Evolutionary conservation across 2,329 filamentous ascomycete genomes (phyloP).

Genomic region (Alternaria panax): DNA sequence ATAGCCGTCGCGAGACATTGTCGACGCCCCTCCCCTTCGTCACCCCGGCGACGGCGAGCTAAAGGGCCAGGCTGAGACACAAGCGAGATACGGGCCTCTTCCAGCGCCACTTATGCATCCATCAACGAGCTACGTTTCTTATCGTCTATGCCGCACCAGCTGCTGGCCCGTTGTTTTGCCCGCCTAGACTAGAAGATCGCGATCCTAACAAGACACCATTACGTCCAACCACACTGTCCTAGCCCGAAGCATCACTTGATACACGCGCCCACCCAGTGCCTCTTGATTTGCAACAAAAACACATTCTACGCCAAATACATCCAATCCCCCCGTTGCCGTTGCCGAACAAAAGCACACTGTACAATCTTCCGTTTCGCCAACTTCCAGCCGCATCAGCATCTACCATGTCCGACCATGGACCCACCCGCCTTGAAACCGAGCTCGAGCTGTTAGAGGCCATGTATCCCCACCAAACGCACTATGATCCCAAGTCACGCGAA

Average conservation of each 20-base stretch:
- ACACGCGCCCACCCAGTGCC: conserved; percentile 8
- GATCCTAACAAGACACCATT: conserved; percentile 8
- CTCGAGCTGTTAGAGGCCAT: conserved; percentile 55
- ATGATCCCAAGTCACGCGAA: conserved; percentile 45
- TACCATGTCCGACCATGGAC: conserved; percentile 18
- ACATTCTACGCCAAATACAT: background rate
- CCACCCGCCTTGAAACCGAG: conserved; percentile 45
- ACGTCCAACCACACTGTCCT: conserved; percentile 1
- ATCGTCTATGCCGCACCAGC: conserved; percentile 9
- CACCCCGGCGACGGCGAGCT: conserved; percentile 11
- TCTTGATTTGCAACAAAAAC: conserved; percentile 1
- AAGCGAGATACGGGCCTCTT: conserved; percentile 14
- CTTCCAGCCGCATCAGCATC: background rate
- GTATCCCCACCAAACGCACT: conserved; percentile 53
- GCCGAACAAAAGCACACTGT: background rate
- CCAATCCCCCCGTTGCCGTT: background rate
- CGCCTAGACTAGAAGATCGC: conserved; percentile 1
- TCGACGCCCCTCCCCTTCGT: background rate
- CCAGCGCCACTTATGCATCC: conserved; percentile 13
- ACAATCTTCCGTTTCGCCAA: background rate
- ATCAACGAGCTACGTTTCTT: conserved; percentile 3
- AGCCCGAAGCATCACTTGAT: background rate
- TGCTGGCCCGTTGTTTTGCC: conserved; percentile 3
- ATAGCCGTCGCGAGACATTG: background rate
- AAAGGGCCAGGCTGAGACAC: conserved; percentile 16